Conservation (phyloP, 345 rosid genomes). For the Arabidopsis arenosa region DNA sequence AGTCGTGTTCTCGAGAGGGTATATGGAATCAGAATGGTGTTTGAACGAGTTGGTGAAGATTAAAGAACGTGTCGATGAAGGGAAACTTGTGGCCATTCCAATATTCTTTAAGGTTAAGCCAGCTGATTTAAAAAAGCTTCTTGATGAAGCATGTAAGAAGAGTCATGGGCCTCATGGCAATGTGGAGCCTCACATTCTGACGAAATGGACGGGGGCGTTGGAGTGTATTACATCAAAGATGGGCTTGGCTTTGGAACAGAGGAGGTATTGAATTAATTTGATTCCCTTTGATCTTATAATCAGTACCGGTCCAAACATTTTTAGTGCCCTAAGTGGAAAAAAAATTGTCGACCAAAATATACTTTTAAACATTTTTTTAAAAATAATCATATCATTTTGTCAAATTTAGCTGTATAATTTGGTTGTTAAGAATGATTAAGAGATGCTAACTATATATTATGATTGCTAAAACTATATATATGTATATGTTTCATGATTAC, state of each 20-base stretch:
- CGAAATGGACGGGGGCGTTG: conserved; percentile 22
- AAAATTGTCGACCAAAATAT: no score
- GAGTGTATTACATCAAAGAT: neutral
- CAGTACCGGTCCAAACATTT: no score
- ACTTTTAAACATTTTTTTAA: no score
- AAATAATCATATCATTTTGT: no score
- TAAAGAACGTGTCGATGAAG: neutral
- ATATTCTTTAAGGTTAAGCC: conserved; percentile 31
- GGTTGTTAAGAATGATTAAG: no score
- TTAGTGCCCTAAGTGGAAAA: no score
- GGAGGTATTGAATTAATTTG: conserved; percentile 17
- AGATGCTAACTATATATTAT: no score
- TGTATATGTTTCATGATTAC: no score
- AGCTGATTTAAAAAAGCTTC: neutral
- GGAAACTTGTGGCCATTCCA: conserved; percentile 28
- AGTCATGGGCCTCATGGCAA: neutral
- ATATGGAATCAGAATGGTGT: conserved; percentile 22
- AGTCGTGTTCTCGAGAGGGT: conserved; percentile 25
- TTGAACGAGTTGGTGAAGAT: conserved; percentile 28
- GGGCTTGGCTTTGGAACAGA: neutral
- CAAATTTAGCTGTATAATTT: no score
- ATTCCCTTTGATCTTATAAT: neutral
- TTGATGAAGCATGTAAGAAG: neutral
- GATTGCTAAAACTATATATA: no score
- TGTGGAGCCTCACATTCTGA: neutral